Evolutionary conservation across 163 green algal species (phyloP).

Genomic region (Volvox carteri): DNA sequence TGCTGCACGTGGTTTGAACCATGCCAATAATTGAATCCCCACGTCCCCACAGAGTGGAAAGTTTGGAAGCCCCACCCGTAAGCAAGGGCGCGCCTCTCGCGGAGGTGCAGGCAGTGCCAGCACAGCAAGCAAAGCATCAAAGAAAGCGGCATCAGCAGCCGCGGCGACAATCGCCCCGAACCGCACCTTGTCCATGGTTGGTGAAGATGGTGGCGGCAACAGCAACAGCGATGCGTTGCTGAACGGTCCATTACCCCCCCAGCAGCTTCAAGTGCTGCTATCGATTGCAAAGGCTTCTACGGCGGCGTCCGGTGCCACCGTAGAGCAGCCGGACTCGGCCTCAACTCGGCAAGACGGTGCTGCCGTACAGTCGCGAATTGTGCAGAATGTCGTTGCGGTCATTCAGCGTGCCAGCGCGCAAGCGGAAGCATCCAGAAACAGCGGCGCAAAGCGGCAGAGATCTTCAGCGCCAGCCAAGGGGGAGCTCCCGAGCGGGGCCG

Average conservation of each 20-base stretch:
- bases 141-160: background rate
- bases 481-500: background rate
- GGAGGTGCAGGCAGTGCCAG: background rate
- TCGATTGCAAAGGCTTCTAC: background rate
- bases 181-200: background rate
- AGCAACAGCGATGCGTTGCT: background rate
- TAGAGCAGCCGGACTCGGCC: too few species aligned
- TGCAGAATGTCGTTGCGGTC: background rate
- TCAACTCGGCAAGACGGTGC: background rate
- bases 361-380: background rate
- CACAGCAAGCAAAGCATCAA: background rate
- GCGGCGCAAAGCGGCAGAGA: background rate
- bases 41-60: background rate
- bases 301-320: background rate
- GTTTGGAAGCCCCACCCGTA: background rate
- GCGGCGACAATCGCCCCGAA: background rate
- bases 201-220: background rate
- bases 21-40: background rate
- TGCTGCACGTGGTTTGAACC: background rate
- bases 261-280: constrained; percentile 34
- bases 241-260: background rate
- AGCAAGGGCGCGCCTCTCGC: background rate
- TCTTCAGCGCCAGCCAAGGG: background rate
- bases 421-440: background rate
- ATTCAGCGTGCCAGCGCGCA: background rate